Conservation (phyloP, 73 alveolate genomes). For the Paramecium octaurelia region DNA sequence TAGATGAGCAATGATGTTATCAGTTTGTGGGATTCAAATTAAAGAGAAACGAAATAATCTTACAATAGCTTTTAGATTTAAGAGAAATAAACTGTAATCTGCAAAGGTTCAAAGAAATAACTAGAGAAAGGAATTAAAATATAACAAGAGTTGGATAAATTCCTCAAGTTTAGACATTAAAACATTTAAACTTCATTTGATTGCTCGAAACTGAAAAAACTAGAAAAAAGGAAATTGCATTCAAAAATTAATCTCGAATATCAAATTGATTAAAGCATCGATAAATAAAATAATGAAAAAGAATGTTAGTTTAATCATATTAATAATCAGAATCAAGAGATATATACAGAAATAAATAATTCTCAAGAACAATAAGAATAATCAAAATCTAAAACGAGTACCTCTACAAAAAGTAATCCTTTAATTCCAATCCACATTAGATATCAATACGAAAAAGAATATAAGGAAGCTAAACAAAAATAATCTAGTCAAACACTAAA, state of each 20-base stretch:
- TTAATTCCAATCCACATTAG: not conserved
- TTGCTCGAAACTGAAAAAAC: not conserved
- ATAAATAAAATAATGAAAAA: not conserved
- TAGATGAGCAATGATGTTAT: not conserved
- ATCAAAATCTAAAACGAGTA: not conserved
- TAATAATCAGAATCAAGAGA: not conserved
- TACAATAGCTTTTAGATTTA: not conserved
- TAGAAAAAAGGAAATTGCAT: not conserved
- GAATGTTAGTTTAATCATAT: not conserved
- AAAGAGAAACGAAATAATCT: not conserved
- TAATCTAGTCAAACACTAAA: not conserved
- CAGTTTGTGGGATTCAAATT: not conserved
- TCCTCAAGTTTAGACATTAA: not conserved
- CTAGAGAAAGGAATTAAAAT: not conserved
- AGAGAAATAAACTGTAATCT: not conserved
- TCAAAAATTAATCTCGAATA: not conserved
- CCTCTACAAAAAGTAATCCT: not conserved
- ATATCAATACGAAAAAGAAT: not conserved
- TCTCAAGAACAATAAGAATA: not conserved
- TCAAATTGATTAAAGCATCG: not conserved
- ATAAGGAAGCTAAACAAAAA: not conserved
- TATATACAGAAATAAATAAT: not conserved
- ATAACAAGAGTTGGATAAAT: not conserved
- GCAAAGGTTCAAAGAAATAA: not conserved
- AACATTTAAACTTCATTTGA: not conserved